Evolutionary conservation across 2,329 filamentous ascomycete genomes (phyloP).

Genomic region (Albophoma yamanashiensis): DNA sequence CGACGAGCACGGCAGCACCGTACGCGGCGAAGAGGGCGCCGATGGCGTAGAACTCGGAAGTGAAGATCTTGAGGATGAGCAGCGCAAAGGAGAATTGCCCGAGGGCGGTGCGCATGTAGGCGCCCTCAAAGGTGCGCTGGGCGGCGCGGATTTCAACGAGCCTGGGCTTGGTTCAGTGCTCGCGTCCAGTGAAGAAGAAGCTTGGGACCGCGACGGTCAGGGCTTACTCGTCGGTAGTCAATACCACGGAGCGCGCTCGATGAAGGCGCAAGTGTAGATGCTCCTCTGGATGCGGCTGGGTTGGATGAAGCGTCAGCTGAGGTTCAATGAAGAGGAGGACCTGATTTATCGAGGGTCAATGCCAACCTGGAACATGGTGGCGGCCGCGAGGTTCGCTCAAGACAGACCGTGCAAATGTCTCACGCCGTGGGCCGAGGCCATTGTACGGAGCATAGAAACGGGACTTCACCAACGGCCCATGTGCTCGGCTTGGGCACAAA

Average conservation of each 20-base stretch:
- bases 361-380: constrained; percentile 9
- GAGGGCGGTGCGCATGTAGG: constrained; percentile 89
- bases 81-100: constrained; percentile 93
- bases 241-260: constrained; percentile 70
- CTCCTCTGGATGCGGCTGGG: constrained; percentile 56
- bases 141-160: constrained; percentile 91
- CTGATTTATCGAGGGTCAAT: not conserved
- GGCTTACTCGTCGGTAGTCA: constrained; percentile 64
- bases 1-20: constrained; percentile 71
- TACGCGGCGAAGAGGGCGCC: constrained; percentile 94
- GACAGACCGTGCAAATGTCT: not conserved
- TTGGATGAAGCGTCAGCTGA: not conserved
- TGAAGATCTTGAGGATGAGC: constrained; percentile 87
- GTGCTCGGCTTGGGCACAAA: not conserved
- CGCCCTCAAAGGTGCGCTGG: constrained; percentile 93
- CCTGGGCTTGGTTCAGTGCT: constrained; percentile 20
- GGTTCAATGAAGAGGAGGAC: not conserved
- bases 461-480: not conserved
- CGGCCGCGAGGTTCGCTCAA: not conserved
- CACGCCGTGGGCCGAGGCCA: not conserved
- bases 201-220: constrained; percentile 4
- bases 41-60: constrained; percentile 89
- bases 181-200: not conserved
- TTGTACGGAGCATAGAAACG: not conserved
- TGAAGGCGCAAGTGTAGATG: constrained; percentile 72